Percentiles rank a stretch among this genome's conserved stretches.
phyloP scores from a whole-genome alignment of 2,329 filamentous ascomycete species.

The Dothistroma septosporum region DNA sequence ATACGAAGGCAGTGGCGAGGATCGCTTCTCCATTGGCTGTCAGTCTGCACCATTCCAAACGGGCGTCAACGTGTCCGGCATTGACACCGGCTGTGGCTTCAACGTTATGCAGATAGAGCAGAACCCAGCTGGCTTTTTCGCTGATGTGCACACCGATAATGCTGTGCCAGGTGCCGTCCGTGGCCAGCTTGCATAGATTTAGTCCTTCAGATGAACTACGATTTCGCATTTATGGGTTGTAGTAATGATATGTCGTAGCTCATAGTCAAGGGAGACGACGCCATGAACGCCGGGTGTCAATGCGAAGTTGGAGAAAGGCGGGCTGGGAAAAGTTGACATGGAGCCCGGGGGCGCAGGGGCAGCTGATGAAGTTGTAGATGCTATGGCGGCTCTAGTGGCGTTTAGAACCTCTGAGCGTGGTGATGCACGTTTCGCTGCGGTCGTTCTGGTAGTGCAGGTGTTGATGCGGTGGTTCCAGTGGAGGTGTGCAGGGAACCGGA shows the following conservation, averaged over 20 bases:
- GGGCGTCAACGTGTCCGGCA: constrained; percentile 37
- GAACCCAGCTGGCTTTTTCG: constrained; percentile 50
- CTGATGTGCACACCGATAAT: constrained; percentile 50
- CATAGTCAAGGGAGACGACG: neutral
- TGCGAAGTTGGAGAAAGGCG: neutral
- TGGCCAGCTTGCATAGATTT: constrained; percentile 43
- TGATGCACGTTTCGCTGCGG: too few species aligned
- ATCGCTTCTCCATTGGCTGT: constrained; percentile 40
- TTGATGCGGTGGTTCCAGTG: neutral
- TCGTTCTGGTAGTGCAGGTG: neutral
- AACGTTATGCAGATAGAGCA: constrained; percentile 49
- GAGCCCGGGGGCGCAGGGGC: too few species aligned
- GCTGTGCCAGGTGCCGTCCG: constrained; percentile 51
- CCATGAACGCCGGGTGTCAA: neutral
- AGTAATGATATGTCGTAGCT: neutral
- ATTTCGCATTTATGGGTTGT: neutral
- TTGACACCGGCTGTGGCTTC: constrained; percentile 48
- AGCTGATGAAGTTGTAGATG: neutral
- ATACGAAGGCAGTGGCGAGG: neutral
- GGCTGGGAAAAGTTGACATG: neutral
- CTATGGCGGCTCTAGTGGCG: neutral
- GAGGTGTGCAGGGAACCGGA: neutral
- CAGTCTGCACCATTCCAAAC: constrained; percentile 44
- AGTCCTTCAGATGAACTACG: neutral
- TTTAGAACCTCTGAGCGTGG: neutral